Conservation (phyloP, 129 eudicot genomes). For the Centella asiatica region DNA sequence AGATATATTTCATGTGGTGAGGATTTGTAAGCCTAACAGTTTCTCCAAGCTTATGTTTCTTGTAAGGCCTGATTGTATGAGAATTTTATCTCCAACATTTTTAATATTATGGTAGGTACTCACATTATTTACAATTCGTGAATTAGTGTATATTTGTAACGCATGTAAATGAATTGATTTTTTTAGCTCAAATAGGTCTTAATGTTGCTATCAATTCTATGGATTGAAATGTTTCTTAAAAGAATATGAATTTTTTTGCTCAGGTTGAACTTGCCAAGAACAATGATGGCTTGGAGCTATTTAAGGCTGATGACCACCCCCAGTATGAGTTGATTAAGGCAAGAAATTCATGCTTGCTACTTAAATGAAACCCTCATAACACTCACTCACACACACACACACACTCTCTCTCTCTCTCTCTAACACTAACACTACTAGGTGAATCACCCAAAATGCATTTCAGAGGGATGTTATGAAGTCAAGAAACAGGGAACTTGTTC, state of each 20-base stretch:
- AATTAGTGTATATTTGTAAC: neutral
- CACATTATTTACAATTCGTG: neutral
- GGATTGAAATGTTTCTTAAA: conserved; percentile 1
- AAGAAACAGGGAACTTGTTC: conserved; percentile 79
- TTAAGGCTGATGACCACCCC: conserved; percentile 68
- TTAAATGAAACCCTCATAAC: conserved; percentile 2
- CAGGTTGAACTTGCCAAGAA: conserved; percentile 81
- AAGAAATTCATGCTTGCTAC: conserved; percentile 25
- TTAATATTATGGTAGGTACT: neutral
- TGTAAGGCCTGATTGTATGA: too few relatives aligned
- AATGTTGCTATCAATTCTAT: neutral
- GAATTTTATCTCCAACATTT: neutral
- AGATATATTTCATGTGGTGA: too few relatives aligned
- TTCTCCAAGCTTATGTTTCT: too few relatives aligned
- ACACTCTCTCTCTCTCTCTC: neutral
- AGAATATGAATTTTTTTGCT: neutral
- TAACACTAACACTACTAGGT: neutral
- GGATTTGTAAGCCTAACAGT: too few relatives aligned
- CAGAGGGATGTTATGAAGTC: conserved; percentile 93
- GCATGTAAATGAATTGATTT: neutral
- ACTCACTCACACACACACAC: too few relatives aligned
- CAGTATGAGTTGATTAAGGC: conserved; percentile 77
- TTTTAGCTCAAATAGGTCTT: conserved; percentile 2
- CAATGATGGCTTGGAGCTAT: conserved; percentile 53
- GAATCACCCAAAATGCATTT: conserved; percentile 19